A percentile compares a stretch with the other conserved stretches of the same genome.
phyloP scores from a whole-genome alignment of 805 yeast species.

The Helenozyma rhizophorensis region DNA sequence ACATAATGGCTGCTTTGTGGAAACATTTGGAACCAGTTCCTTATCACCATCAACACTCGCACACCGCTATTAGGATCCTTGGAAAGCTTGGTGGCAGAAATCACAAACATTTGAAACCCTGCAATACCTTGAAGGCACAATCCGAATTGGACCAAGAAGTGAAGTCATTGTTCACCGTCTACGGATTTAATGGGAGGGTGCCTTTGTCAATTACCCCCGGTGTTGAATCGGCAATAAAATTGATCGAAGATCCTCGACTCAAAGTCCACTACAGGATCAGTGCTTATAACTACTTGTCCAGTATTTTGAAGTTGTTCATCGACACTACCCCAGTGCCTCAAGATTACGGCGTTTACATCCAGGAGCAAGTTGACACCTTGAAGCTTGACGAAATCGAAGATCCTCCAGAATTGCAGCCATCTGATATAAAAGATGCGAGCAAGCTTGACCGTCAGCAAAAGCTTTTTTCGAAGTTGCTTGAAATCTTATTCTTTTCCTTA shows the following conservation, averaged over 20 bases:
- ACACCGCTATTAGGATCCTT: slow-evolving; percentile 84
- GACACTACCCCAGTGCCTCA: slow-evolving; percentile 49
- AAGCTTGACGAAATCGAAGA: slow-evolving; percentile 36
- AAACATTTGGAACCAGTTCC: slow-evolving; percentile 88
- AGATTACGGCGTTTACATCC: slow-evolving; percentile 39
- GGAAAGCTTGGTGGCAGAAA: slow-evolving; percentile 98
- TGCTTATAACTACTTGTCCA: slow-evolving; percentile 69
- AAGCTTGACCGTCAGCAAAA: slow-evolving; percentile 60
- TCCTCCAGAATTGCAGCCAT: slow-evolving; percentile 33
- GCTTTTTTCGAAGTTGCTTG: slow-evolving; percentile 58
- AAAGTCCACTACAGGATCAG: slow-evolving; percentile 66
- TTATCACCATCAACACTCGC: slow-evolving; percentile 91
- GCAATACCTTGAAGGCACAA: slow-evolving; percentile 56
- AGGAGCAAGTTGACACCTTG: slow-evolving; percentile 45
- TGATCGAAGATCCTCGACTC: slow-evolving; percentile 63
- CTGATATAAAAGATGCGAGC: slow-evolving; percentile 43
- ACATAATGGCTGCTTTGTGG: slow-evolving; percentile 92
- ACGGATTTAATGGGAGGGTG: slow-evolving; percentile 56
- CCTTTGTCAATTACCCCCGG: slow-evolving; percentile 84
- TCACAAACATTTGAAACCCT: slow-evolving; percentile 76
- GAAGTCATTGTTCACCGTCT: slow-evolving; percentile 62
- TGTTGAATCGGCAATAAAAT: slow-evolving; percentile 67
- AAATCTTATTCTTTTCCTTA: slow-evolving; percentile 69
- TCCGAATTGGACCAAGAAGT: slow-evolving; percentile 63
- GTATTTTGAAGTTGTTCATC: slow-evolving; percentile 65